Percentiles rank a stretch among this genome's conserved stretches.
Conservation (phyloP, 129 eudicot species). For the Flaveria linearis region DNA sequence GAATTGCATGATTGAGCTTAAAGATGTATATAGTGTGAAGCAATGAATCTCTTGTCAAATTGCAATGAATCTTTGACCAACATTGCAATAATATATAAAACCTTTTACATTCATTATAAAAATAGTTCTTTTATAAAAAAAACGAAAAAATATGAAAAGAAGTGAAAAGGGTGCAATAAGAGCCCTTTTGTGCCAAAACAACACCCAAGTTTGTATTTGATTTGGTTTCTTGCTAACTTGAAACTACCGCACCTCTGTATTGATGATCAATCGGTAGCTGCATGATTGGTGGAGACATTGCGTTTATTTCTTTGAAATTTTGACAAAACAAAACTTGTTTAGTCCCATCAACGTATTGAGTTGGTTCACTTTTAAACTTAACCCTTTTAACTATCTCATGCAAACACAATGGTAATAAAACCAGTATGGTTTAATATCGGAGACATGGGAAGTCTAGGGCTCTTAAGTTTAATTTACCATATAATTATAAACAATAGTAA, state of each 20-base stretch:
- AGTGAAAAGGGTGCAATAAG: constrained; percentile 23
- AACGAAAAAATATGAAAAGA: background rate
- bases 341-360: too few species aligned
- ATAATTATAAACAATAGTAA: too few species aligned
- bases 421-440: too few species aligned
- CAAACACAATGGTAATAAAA: too few species aligned
- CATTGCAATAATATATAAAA: constrained; percentile 32
- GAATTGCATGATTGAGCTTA: constrained; percentile 33
- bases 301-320: background rate
- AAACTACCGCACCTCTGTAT: constrained; percentile 21
- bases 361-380: too few species aligned
- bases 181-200: constrained; percentile 16
- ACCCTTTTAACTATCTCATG: too few species aligned
- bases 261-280: constrained; percentile 8
- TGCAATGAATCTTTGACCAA: constrained; percentile 37
- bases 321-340: too few species aligned
- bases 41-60: constrained; percentile 40
- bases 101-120: constrained; percentile 25
- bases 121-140: too few species aligned
- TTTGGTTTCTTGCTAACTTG: constrained; percentile 26
- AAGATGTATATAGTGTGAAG: constrained; percentile 31
- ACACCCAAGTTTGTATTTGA: constrained; percentile 9
- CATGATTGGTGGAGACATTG: constrained; percentile 5
- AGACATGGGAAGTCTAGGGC: too few species aligned
- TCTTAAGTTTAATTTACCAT: too few species aligned